phyloP scores from a whole-genome alignment of 805 yeast species.

The Torulaspora quercuum region DNA sequence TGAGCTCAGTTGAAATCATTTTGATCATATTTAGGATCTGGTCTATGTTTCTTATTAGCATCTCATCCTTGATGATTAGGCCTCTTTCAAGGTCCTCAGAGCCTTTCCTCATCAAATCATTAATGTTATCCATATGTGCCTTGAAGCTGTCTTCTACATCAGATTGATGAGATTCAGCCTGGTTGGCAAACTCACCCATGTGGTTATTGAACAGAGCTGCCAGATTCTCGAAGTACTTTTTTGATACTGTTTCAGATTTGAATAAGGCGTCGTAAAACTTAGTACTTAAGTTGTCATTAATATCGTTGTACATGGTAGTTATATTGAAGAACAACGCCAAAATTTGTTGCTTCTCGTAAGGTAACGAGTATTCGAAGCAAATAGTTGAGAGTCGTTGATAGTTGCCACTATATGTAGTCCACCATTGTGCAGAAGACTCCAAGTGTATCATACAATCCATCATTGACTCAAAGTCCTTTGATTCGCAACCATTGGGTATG shows the following conservation, averaged over 20 bases:
- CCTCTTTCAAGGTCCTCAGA: slow-evolving; percentile 5
- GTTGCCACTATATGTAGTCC: slow-evolving; percentile 72
- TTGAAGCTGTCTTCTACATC: slow-evolving; percentile 12
- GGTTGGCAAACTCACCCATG: slow-evolving; percentile 8
- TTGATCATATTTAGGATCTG: slow-evolving; percentile 21
- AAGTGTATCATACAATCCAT: slow-evolving; percentile 42
- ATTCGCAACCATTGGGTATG: slow-evolving; percentile 29
- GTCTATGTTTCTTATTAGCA: slow-evolving; percentile 11
- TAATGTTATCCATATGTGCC: slow-evolving; percentile 8
- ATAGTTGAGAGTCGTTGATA: slow-evolving; percentile 51
- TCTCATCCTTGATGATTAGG: slow-evolving; percentile 5
- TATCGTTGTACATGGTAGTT: slow-evolving; percentile 36
- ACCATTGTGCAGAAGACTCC: slow-evolving; percentile 53
- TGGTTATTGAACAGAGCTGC: slow-evolving; percentile 9
- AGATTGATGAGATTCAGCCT: slow-evolving; percentile 7
- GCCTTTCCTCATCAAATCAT: slow-evolving; percentile 7
- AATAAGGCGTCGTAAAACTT: slow-evolving; percentile 12
- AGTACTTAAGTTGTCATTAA: slow-evolving; percentile 17
- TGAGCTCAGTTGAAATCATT: slow-evolving; percentile 16
- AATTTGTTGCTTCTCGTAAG: slow-evolving; percentile 51
- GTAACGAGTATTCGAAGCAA: slow-evolving; percentile 51
- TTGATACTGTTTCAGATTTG: slow-evolving; percentile 12
- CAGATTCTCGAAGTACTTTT: slow-evolving; percentile 8
- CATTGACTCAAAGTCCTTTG: slow-evolving; percentile 15
- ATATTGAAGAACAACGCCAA: slow-evolving; percentile 46